A percentile compares a stretch with the other conserved stretches of the same genome.
Evolutionary conservation across 768 basidiomycete species (phyloP).

Genomic region (Lactifluus subvellereus): DNA sequence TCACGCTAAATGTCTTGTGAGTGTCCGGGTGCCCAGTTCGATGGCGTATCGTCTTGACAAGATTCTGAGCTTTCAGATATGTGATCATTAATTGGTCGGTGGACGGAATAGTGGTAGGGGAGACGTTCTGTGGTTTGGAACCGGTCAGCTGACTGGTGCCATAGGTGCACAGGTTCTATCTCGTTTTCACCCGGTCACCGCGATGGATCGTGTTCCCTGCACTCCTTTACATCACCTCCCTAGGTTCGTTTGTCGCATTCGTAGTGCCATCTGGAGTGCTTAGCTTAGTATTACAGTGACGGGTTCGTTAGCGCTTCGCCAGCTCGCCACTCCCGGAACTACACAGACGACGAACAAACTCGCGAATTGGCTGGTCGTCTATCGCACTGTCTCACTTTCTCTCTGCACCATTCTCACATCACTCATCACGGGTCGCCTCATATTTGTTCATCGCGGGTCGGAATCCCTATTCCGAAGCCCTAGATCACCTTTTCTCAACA

Average conservation of each 20-base stretch:
- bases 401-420: conserved; percentile 19
- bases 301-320: conserved; percentile 23
- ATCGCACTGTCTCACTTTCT: conserved; percentile 24
- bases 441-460: neutral
- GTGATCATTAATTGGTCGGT: conserved; percentile 30
- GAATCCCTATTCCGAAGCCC: neutral
- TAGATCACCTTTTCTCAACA: neutral
- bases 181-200: neutral
- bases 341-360: conserved; percentile 7
- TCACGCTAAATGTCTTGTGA: conserved; percentile 27
- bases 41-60: neutral
- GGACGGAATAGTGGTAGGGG: conserved; percentile 29
- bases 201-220: conserved; percentile 7
- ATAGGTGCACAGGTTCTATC: conserved; percentile 12
- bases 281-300: conserved; percentile 9
- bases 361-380: conserved; percentile 20
- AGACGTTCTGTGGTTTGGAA: neutral
- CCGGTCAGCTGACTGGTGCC: neutral
- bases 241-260: neutral
- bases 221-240: conserved; percentile 7
- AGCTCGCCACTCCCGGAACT: conserved; percentile 17
- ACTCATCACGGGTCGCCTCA: conserved; percentile 17
- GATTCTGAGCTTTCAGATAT: conserved; percentile 25
- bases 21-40: conserved; percentile 3
- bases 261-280: neutral